Evolutionary conservation across 192 early-diverging fungal species (phyloP), one percentile per base, ranked within the genome.

Genomic region (Backusella australiensis): DNA sequence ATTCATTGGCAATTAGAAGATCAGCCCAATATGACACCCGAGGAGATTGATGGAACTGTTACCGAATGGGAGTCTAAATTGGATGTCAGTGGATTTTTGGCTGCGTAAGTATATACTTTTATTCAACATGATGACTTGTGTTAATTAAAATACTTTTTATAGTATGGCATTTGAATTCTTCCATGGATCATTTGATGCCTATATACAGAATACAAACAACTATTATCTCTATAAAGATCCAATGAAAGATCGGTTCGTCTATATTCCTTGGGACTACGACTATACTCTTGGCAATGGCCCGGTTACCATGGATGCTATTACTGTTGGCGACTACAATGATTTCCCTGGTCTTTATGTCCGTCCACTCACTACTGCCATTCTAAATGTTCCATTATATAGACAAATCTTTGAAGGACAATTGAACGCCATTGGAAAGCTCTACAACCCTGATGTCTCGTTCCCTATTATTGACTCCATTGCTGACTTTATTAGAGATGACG

Each of bases 161-260:
- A 81, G 80, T 21, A 81, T 81, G 80, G 80, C 76, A 0, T 49
- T 81, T 3, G 80, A 81, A 52, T 81, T 81, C 46, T 17, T 75
- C 34, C 66, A 75, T 42, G 80, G 73, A 3, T 65, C 39, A 26
- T 66, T 42, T 42, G 80, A 81, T 68, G 80, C 73, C 14, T 78
- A 78, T 42, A 42, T 78, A 15, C 68, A 72, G 19, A 81, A 81
- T 15, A 34, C 56, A 39, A 65, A 81, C 26, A 81, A 81, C 6
- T 81, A 77, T 26, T 81, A 67, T 46, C 41, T 81, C 17, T 81
- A 81, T 35, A 74, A 75, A 34, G 63, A 73, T 41, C 78, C 78
- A 34, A 14, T 52, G 11, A 34, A 77, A 26, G 46, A 67, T 19
- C 26, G 67, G 8, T 68, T 77, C 6, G 56, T 63, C 6, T 81